Evolutionary conservation across 176 grass and related monocot species (phyloP), one percentile per base, ranked within the genome.

Genomic region (Tillandsia leiboldiana): DNA sequence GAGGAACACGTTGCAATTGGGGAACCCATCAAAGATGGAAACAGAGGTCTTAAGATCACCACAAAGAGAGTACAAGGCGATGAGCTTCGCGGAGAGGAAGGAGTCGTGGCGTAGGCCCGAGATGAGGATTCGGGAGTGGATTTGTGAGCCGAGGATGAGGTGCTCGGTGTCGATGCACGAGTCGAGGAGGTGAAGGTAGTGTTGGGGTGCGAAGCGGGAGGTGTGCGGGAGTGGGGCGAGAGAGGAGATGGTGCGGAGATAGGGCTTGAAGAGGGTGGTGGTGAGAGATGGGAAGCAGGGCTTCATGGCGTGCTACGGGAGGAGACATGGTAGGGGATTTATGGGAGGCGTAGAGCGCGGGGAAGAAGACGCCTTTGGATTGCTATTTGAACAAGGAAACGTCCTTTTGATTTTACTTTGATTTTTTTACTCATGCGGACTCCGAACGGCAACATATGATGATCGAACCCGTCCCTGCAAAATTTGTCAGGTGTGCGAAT

Each of bases 21-120:
- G 33, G 42, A 50, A 28, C 5, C 27, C n/a, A 18, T 6, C 7
- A 53, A 77, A 69, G 52, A 77, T 48, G 1, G 66, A 18, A 48
- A 10, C 12, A 9, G 75, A 65, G 2, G 33, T 62, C 13, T 49
- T 53, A 3, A 69, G 75, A 13, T 51, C 52, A 22, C 66, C 66
- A 2, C 66, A 69, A 4, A 28, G 28, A 29, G 75, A 77, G 53
- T 77, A 77, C 18, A 69, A 27, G 42, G 65, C 15, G 29, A 77
- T 62, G 75, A 77, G 75, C 42, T 77, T 77, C 3, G 66, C 28
- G 18, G 64, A 48, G 42, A 77, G 52, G 33, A 62, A 69, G n/a
- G 75, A 77, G 47, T 77, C 75, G 29, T 42, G 7, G 10, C 26
- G 33, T 1, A 77, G 53, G 15, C 75, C 75, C 20, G 66, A 48